A percentile compares a stretch with the other conserved stretches of the same genome.
phyloP scores from a whole-genome alignment of 495 filamentous ascomycete genomes.

The Tuber magnatum region DNA sequence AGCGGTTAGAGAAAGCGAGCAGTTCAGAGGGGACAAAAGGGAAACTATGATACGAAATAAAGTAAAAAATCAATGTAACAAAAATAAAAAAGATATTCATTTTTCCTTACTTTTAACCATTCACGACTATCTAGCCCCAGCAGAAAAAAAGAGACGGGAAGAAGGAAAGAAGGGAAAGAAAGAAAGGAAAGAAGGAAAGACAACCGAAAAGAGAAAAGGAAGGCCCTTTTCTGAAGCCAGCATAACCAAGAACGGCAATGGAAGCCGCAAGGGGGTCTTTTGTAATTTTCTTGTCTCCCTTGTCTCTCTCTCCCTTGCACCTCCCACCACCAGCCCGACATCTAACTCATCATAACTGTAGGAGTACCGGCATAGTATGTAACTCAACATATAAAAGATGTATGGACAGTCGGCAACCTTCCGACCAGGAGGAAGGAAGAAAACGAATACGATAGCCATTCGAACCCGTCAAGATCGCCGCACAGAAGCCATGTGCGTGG shows the following conservation, averaged over 20 bases:
- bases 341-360: background rate
- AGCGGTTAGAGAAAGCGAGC: background rate
- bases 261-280: conserved; percentile 23
- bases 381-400: background rate
- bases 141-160: conserved; percentile 1
- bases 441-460: conserved; percentile 2
- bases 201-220: conserved; percentile 19
- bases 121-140: background rate
- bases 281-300: background rate
- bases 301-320: background rate
- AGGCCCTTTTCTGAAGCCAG: conserved; percentile 26
- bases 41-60: background rate
- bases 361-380: background rate
- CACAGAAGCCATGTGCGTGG: conserved; percentile 1
- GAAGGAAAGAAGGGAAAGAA: conserved; percentile 32
- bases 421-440: background rate
- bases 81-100: background rate
- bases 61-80: background rate
- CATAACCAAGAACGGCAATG: conserved; percentile 18
- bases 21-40: background rate
- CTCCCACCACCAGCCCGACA: background rate
- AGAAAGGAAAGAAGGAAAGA: conserved; percentile 21
- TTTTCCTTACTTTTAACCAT: background rate
- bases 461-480: background rate
- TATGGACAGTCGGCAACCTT: background rate